Base-by-base conservation (phyloP, 257 asterid genomes). In the Paraleonurus japonicus region DNA sequence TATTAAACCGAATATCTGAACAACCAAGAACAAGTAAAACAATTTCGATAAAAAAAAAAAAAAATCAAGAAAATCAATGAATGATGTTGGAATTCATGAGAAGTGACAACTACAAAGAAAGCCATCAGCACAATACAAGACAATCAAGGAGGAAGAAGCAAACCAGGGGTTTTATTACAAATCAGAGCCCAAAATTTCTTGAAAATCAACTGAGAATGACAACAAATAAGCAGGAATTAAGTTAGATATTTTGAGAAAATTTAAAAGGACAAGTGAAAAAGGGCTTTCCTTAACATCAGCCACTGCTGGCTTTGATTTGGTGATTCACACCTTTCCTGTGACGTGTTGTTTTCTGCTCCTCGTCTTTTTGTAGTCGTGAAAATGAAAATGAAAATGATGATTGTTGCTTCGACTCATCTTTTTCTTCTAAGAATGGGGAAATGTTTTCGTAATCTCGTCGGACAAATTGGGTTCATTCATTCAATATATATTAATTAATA, bases 301-400 rank as follows among this genome's bases (percentile, higher is more conserved):
- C 72, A 41, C 70, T 55, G 58, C 57, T 24, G 15, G n/a, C n/a
- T n/a, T n/a, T n/a, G n/a, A n/a, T n/a, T n/a, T n/a, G n/a, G n/a
- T 57, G 28, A 22, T 20, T 55, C n/a, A 35, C 61, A 16, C 50
- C 12, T 65, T 66, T 12, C 33, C 4, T 30, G 55, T 71, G 83
- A 79, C 83, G 83, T 79, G 83, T 71, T 41, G 72, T 33, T 11
- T 30, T 71, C 45, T 75, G n/a, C n/a, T 39, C 47, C 47, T 39
- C 47, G 2, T 2, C 9, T 35, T 7, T 35, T 7, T 35, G 12
- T 35, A 0, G 47, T 39, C n/a, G n/a, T n/a, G n/a, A n/a, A n/a
- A n/a, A n/a, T n/a, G n/a, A n/a, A n/a, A n/a, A n/a, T n/a, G 2
- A 39, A 39, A 39, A 3, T 39, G 47, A 11, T 11, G 47, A 11